Evolutionary conservation across 2,329 filamentous ascomycete genomes (phyloP).

Genomic region (Ophiocordyceps camponoti-saundersi): DNA sequence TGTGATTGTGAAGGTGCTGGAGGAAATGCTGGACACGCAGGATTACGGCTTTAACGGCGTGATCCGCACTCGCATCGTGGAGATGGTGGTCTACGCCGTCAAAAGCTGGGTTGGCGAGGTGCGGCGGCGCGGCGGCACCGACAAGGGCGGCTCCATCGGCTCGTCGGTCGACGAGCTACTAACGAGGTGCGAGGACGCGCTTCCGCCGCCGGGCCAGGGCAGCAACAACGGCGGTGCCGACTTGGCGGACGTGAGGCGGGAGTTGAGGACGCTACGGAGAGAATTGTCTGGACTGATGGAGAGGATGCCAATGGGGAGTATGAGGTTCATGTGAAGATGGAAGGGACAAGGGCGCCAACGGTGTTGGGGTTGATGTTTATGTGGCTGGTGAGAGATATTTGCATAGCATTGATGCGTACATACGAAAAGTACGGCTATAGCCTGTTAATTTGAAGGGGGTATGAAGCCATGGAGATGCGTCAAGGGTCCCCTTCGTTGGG

Average conservation of each 20-base stretch:
- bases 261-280: constrained; percentile 23
- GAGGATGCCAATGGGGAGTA: constrained; percentile 21
- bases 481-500: too few species aligned
- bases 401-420: neutral
- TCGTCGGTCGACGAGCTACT: constrained; percentile 32
- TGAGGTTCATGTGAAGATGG: constrained; percentile 25
- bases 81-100: constrained; percentile 34
- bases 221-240: constrained; percentile 28
- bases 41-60: constrained; percentile 40
- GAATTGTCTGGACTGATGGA: constrained; percentile 27
- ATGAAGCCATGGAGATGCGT: too few species aligned
- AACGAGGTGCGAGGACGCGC: constrained; percentile 27
- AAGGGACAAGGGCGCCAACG: neutral
- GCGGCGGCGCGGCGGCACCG: constrained; percentile 24
- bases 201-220: constrained; percentile 21
- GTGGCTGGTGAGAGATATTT: neutral
- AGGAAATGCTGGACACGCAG: constrained; percentile 39
- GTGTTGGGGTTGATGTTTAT: neutral
- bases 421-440: neutral
- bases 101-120: constrained; percentile 32
- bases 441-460: neutral
- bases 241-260: constrained; percentile 23
- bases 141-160: constrained; percentile 21
- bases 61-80: constrained; percentile 30
- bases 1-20: constrained; percentile 37